Percentiles rank a stretch among this genome's conserved stretches.
Evolutionary conservation across 495 filamentous ascomycete species (phyloP).

Genomic region (Aspergillus nanangensis): DNA sequence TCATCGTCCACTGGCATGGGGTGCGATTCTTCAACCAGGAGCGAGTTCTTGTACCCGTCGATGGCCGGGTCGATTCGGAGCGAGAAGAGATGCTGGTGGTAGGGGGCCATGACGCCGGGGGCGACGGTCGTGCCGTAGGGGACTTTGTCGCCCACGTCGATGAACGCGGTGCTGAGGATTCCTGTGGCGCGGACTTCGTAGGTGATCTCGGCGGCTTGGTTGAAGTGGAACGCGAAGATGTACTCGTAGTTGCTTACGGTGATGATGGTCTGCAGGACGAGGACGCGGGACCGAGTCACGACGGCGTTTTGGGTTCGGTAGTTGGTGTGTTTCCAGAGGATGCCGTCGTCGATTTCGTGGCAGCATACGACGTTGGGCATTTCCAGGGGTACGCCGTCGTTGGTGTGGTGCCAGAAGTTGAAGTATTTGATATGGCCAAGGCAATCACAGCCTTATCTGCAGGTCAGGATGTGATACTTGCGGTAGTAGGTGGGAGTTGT

Average conservation of each 20-base stretch:
- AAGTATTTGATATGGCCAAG: constrained; percentile 63
- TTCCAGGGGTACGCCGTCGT: constrained; percentile 44
- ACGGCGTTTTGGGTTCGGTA: constrained; percentile 56
- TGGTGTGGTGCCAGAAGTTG: constrained; percentile 48
- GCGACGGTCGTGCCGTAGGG: constrained; percentile 82
- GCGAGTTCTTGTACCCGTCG: constrained; percentile 64
- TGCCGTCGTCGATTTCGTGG: constrained; percentile 65
- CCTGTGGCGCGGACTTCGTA: constrained; percentile 86
- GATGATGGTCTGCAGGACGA: constrained; percentile 69
- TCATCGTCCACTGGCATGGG: constrained; percentile 56
- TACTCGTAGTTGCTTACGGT: constrained; percentile 85
- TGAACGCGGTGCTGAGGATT: constrained; percentile 74
- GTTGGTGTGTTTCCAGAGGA: constrained; percentile 69
- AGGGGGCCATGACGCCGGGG: constrained; percentile 71
- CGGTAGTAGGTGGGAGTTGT: neutral
- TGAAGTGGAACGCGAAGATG: constrained; percentile 79
- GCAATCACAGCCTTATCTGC: constrained; percentile 53
- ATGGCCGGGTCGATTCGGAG: constrained; percentile 81
- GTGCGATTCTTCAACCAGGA: constrained; percentile 65
- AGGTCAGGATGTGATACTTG: neutral
- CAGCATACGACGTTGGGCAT: constrained; percentile 57
- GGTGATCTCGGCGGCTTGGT: constrained; percentile 69
- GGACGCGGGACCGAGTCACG: constrained; percentile 49
- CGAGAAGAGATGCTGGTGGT: constrained; percentile 88
- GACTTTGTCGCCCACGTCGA: constrained; percentile 47